Base-by-base conservation (phyloP, 2,329 filamentous ascomycete species). In the Plectosphaerella cucumerina region DNA sequence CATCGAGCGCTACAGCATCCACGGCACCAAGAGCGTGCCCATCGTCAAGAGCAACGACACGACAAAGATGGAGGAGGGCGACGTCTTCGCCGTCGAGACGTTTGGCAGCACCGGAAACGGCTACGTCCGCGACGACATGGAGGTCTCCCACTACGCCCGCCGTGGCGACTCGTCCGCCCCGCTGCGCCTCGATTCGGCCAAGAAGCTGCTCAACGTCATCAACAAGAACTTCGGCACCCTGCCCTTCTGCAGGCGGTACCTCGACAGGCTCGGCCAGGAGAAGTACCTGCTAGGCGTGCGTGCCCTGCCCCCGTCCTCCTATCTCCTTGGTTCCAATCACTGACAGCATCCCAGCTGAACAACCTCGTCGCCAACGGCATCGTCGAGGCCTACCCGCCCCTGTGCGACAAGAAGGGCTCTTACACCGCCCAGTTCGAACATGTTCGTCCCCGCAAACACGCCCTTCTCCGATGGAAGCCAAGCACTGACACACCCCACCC, bases 181-280 rank as follows among this genome's bases (percentile, higher is more conserved):
- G 52, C 74, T 96, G 53, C 82, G 89, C 47, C 74, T 95, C 47
- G 83, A 86, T 42, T 95, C 90, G 44, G 92, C 92, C 53, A 94
- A 92, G 75, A 87, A 85, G 51, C 76, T 97, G 51, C 77, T 96
- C 59, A 94, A 81, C 62, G 86, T 90, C 31, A 97, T 97, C 69
- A 94, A 90, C 73, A 96, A 96, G 79, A 96, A 96, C 72, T 97
- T 97, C 68, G 90, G 90, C 58, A 96, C 91, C 1, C 72, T 97
- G 59, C 91, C 91, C 2, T 97, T 91, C 70, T 96, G 90, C 70
- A 81, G 92, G 56, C 84, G 92, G 59, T 97, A 96, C 67, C 77
- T 97, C 53, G 92, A 97, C 71, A 86, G 92, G 50, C 71, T 97
- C n/a, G 92, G 93, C 22, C 89, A 95, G 68, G 90, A 97, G 55